These are phyloP conservation scores for Kluyveromyces aestuarii DNA, from an alignment of 805 yeast species.

Conservation along the genomic window DNA sequence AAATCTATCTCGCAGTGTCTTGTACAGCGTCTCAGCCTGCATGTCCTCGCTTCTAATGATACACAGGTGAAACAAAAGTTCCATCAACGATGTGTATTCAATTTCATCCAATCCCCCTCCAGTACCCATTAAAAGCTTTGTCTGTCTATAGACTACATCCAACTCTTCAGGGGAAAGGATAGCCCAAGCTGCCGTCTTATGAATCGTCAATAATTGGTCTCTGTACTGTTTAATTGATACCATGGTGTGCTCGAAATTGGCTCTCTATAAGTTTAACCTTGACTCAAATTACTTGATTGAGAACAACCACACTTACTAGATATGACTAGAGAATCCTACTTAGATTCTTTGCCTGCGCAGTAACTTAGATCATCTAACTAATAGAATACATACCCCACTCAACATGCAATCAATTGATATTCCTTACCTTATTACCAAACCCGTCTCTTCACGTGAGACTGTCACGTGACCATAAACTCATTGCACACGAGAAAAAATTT, in stretches of 20 bases:
- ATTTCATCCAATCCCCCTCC: slow-evolving; percentile 24
- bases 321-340: too few species aligned
- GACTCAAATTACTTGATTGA: too few species aligned
- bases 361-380: too few species aligned
- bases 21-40: slow-evolving; percentile 61
- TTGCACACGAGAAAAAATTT: too few species aligned
- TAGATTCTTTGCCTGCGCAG: too few species aligned
- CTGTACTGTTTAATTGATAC: slow-evolving; percentile 18
- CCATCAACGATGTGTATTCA: slow-evolving; percentile 50
- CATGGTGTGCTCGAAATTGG: neutral
- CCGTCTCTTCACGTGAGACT: too few species aligned
- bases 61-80: slow-evolving; percentile 61
- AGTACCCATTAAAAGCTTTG: slow-evolving; percentile 20
- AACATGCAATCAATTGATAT: too few species aligned
- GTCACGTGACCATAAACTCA: too few species aligned
- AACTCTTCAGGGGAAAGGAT: slow-evolving; percentile 38
- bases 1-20: slow-evolving; percentile 59
- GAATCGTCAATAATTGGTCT: slow-evolving; percentile 42
- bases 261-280: too few species aligned
- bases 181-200: slow-evolving; percentile 42
- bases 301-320: too few species aligned
- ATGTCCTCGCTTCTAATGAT: slow-evolving; percentile 54
- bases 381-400: too few species aligned
- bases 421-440: too few species aligned
- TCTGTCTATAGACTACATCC: slow-evolving; percentile 30